Conservation (phyloP, 257 asterid species). For the Cinchona pubescens region DNA sequence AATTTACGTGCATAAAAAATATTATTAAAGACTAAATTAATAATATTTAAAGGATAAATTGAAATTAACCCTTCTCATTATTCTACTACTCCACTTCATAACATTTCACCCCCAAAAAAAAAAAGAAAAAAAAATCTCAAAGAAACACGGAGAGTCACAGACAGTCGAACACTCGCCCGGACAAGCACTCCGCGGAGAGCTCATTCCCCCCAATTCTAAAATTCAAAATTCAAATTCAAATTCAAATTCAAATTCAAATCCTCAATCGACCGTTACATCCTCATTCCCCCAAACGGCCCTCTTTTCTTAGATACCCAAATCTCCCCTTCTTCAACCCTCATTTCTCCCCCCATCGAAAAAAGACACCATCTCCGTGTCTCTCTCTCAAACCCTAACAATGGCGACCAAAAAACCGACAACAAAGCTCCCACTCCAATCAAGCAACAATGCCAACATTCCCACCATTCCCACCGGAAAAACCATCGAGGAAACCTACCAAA, state of each 20-base stretch:
- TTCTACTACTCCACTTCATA: too few species aligned
- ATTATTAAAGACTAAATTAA: too few species aligned
- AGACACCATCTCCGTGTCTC: slow-evolving; percentile 66
- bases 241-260: too few species aligned
- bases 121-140: too few species aligned
- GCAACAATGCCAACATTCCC: slow-evolving; percentile 74
- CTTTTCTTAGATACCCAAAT: not conserved
- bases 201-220: slow-evolving; percentile 32
- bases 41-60: too few species aligned
- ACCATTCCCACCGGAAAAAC: slow-evolving; percentile 47
- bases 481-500: slow-evolving; percentile 90
- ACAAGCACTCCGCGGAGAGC: too few species aligned
- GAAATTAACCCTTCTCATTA: too few species aligned
- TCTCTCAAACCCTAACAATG: slow-evolving; percentile 40
- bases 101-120: too few species aligned
- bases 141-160: too few species aligned
- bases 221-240: slow-evolving; percentile 31
- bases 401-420: slow-evolving; percentile 57
- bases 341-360: not conserved
- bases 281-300: slow-evolving; percentile 21
- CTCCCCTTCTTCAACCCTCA: not conserved
- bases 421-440: slow-evolving; percentile 52
- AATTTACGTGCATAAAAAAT: too few species aligned
- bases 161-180: too few species aligned
- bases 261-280: slow-evolving; percentile 27